Conservation (phyloP, 1,284 basidiomycete genomes). For the Marasmius tenuissimus region DNA sequence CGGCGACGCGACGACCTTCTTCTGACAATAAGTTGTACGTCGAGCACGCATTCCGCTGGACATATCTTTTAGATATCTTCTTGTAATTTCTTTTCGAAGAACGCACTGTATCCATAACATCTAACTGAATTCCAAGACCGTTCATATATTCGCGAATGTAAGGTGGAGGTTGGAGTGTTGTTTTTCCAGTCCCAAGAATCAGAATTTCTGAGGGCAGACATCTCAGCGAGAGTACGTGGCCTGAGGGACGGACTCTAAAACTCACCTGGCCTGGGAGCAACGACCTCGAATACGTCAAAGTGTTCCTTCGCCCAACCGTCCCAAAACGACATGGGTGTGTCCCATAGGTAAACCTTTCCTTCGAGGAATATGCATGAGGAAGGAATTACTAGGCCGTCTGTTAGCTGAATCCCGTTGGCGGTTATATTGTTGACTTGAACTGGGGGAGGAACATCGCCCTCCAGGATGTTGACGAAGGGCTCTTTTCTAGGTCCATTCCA, state of each 20-base stretch:
- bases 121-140: constrained; percentile 83
- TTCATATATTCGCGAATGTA: constrained; percentile 70
- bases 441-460: constrained; percentile 63
- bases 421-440: constrained; percentile 70
- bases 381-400: constrained; percentile 76
- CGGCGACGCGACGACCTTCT: constrained; percentile 89
- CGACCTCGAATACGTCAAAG: constrained; percentile 79
- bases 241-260: constrained; percentile 2
- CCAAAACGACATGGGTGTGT: constrained; percentile 62
- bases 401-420: constrained; percentile 60
- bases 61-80: background rate
- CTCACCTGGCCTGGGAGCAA: constrained; percentile 85
- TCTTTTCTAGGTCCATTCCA: background rate
- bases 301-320: constrained; percentile 71
- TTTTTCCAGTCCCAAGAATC: constrained; percentile 84
- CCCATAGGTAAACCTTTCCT: constrained; percentile 89
- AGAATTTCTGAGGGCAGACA: constrained; percentile 69
- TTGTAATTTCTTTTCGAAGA: background rate
- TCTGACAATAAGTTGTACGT: constrained; percentile 93
- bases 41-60: constrained; percentile 86
- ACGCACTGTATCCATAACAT: constrained; percentile 92
- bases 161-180: constrained; percentile 71
- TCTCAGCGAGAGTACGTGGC: too few relatives aligned
- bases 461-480: constrained; percentile 69
- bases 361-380: constrained; percentile 84